These are phyloP conservation scores for Syzygium aromaticum DNA, from an alignment of 345 rosid species.

Conservation along the genomic window DNA sequence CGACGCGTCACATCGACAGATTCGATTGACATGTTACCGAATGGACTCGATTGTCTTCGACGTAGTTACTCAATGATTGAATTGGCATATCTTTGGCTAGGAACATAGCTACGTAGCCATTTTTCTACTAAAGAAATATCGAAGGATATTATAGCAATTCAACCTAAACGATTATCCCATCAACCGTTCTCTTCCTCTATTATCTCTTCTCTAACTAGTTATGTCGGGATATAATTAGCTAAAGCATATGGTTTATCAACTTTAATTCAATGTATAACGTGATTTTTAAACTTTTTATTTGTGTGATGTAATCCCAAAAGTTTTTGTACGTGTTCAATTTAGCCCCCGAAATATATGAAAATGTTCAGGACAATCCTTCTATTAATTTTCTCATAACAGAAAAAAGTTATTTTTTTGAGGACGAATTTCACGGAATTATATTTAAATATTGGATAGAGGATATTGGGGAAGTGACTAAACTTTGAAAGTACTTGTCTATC, in stretches of 20 bases:
- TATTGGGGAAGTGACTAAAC: background rate
- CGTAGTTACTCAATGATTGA: background rate
- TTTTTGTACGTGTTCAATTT: too few relatives aligned
- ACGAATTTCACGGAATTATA: background rate
- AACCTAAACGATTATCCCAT: fast-evolving
- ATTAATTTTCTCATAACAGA: background rate
- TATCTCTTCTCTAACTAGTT: background rate
- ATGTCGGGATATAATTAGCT: background rate
- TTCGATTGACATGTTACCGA: too few relatives aligned
- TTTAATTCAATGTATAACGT: too few relatives aligned
- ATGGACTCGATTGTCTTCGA: background rate
- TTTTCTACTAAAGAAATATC: background rate
- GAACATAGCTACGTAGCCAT: background rate
- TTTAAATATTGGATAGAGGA: background rate
- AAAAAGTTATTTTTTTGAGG: background rate
- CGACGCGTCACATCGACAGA: background rate
- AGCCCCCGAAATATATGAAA: too few relatives aligned
- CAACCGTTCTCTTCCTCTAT: background rate
- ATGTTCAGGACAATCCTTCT: too few relatives aligned
- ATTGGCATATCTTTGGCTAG: background rate
- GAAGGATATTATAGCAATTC: background rate
- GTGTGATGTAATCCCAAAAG: too few relatives aligned
- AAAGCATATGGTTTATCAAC: too few relatives aligned
- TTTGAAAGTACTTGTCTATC: background rate
- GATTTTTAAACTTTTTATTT: too few relatives aligned